These are phyloP conservation scores for Orobanche coerulescens DNA, from an alignment of 257 asterid species.

Conservation along the genomic window DNA sequence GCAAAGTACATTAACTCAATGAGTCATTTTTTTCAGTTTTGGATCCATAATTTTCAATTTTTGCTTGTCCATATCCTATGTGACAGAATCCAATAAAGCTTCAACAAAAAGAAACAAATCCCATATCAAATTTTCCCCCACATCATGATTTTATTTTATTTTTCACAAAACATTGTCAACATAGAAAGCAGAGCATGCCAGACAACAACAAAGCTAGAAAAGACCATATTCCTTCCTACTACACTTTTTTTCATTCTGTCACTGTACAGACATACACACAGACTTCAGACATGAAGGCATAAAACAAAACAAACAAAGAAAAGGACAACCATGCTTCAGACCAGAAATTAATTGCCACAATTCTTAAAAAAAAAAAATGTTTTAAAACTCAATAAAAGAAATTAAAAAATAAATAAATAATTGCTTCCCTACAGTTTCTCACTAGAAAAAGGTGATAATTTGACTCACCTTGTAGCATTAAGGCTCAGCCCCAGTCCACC, in stretches of 20 bases:
- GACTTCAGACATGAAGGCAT: conserved; percentile 23
- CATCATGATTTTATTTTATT: conserved; percentile 12
- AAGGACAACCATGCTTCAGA: too few relatives aligned
- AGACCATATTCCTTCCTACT: conserved; percentile 10
- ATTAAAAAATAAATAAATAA: too few relatives aligned
- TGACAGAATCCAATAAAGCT: not conserved
- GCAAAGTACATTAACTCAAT: too few relatives aligned
- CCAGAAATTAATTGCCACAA: not conserved
- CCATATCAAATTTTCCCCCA: not conserved
- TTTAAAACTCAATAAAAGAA: too few relatives aligned
- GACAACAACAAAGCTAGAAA: conserved; percentile 22
- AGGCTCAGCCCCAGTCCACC: conserved; percentile 63
- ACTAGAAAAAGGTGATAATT: not conserved
- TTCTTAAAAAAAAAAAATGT: not conserved
- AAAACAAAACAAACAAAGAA: too few relatives aligned
- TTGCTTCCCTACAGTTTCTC: too few relatives aligned
- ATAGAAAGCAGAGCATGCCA: not conserved
- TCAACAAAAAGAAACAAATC: not conserved
- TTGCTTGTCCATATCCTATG: not conserved
- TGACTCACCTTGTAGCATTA: conserved; percentile 49
- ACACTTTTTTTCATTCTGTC: conserved; percentile 23
- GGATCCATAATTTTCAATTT: conserved; percentile 14
- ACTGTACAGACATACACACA: conserved; percentile 18
- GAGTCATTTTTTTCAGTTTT: not conserved
- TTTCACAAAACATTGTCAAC: conserved; percentile 11